Conservation (phyloP, 1,284 basidiomycete species). For the Malassezia arunalokei region DNA sequence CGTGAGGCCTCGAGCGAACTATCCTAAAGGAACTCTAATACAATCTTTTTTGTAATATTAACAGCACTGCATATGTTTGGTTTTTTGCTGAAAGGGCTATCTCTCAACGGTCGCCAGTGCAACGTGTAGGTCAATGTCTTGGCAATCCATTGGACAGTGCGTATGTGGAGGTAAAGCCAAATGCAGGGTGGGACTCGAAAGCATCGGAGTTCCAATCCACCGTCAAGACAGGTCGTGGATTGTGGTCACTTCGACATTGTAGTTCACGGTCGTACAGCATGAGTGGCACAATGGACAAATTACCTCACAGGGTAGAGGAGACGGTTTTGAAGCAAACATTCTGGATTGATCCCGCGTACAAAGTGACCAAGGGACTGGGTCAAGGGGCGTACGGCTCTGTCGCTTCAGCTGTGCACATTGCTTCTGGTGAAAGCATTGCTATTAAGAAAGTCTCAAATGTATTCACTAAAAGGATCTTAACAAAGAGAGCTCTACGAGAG, state of each 20-base stretch:
- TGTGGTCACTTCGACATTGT: neutral
- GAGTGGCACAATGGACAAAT: neutral
- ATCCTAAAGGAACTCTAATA: too few relatives aligned
- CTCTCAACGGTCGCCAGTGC: too few relatives aligned
- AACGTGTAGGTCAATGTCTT: too few relatives aligned
- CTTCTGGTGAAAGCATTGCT: slow-evolving; percentile 42
- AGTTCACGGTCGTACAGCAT: neutral
- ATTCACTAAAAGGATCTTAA: slow-evolving; percentile 43
- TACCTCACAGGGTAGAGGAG: slow-evolving; percentile 27
- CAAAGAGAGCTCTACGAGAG: slow-evolving; percentile 42
- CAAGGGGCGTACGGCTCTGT: slow-evolving; percentile 45
- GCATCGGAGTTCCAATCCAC: too few relatives aligned
- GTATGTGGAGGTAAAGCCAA: too few relatives aligned
- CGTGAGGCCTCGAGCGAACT: too few relatives aligned
- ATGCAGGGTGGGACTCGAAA: too few relatives aligned
- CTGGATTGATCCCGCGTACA: slow-evolving; percentile 40
- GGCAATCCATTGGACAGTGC: too few relatives aligned
- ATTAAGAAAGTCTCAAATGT: slow-evolving; percentile 46
- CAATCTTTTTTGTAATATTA: too few relatives aligned
- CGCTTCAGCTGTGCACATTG: slow-evolving; percentile 37
- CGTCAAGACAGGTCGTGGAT: too few relatives aligned
- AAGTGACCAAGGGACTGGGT: slow-evolving; percentile 39
- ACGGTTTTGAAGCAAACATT: slow-evolving; percentile 41
- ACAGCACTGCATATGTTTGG: too few relatives aligned
- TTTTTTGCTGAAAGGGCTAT: too few relatives aligned